Conservation (phyloP, 495 filamentous ascomycete genomes). For the Parathielavia hyrcaniae region DNA sequence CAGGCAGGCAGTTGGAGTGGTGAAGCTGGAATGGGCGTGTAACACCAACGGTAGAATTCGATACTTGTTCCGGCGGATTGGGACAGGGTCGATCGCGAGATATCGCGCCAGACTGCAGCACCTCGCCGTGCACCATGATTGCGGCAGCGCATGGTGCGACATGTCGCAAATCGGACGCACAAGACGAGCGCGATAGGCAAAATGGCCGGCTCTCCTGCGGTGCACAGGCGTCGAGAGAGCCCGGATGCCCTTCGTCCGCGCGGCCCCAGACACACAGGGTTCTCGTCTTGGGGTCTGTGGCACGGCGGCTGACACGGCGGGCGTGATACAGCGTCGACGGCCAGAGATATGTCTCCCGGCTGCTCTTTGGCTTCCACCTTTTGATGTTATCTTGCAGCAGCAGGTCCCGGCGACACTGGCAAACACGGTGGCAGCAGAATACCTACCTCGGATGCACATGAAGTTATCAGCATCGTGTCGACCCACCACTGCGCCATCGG, state of each 20-base stretch:
- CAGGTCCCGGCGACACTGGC: too few species aligned
- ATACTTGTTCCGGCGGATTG: conserved; percentile 5
- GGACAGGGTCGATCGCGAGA: conserved; percentile 11
- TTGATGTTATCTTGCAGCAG: too few species aligned
- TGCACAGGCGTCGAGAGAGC: background rate
- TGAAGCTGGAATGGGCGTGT: background rate
- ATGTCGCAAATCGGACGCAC: background rate
- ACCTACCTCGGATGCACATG: too few species aligned
- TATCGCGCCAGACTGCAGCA: conserved; percentile 14
- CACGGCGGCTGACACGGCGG: too few species aligned
- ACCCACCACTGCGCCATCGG: too few species aligned
- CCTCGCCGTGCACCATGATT: background rate
- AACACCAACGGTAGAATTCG: background rate
- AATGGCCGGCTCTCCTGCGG: too few species aligned
- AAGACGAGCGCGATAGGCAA: background rate
- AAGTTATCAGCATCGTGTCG: too few species aligned
- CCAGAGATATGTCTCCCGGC: background rate
- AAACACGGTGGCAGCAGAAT: too few species aligned
- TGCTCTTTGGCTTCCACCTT: background rate
- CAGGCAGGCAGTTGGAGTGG: background rate
- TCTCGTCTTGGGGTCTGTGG: background rate
- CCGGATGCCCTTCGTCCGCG: background rate
- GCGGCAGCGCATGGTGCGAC: conserved; percentile 5
- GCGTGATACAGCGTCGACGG: background rate
- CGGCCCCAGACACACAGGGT: background rate